Evolutionary conservation across 495 filamentous ascomycete species (phyloP).

Genomic region (Recurvomyces mirabilis): DNA sequence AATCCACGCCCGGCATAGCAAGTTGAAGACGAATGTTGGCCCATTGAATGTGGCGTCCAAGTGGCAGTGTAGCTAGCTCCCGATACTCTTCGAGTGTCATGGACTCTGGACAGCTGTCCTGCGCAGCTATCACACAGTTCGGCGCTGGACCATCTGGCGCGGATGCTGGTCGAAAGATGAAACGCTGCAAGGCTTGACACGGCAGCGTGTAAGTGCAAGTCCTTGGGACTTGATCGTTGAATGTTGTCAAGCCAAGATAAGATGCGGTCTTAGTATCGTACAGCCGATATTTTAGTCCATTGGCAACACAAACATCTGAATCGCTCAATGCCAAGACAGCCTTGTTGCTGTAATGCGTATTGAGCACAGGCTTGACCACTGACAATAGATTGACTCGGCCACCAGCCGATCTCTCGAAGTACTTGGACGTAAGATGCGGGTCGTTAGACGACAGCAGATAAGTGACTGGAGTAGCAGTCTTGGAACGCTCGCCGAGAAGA

Average conservation of each 20-base stretch:
- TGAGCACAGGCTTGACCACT: conserved; percentile 33
- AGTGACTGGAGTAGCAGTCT: neutral
- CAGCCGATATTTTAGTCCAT: conserved; percentile 15
- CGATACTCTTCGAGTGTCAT: conserved; percentile 22
- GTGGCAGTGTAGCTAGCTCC: conserved; percentile 17
- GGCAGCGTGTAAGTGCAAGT: conserved; percentile 20
- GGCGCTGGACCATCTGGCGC: conserved; percentile 4
- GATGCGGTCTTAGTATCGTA: conserved; percentile 5
- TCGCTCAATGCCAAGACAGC: conserved; percentile 21
- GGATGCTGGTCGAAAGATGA: conserved; percentile 5
- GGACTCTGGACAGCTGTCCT: conserved; percentile 15
- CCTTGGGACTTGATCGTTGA: conserved; percentile 1
- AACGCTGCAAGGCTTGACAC: conserved; percentile 11
- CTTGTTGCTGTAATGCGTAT: conserved; percentile 33
- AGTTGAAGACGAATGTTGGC: conserved; percentile 21
- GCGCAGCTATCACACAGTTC: conserved; percentile 22
- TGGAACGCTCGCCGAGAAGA: neutral
- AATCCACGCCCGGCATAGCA: conserved; percentile 10
- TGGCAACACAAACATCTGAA: conserved; percentile 16
- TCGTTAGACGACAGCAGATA: neutral
- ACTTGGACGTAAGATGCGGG: too few relatives aligned
- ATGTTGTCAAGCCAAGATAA: neutral
- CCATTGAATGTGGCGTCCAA: conserved; percentile 22
- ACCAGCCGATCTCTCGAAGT: too few relatives aligned
- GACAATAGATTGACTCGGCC: conserved; percentile 33